Evolutionary conservation across 2,329 filamentous ascomycete species (phyloP).

Genomic region (Alternaria sp.): DNA sequence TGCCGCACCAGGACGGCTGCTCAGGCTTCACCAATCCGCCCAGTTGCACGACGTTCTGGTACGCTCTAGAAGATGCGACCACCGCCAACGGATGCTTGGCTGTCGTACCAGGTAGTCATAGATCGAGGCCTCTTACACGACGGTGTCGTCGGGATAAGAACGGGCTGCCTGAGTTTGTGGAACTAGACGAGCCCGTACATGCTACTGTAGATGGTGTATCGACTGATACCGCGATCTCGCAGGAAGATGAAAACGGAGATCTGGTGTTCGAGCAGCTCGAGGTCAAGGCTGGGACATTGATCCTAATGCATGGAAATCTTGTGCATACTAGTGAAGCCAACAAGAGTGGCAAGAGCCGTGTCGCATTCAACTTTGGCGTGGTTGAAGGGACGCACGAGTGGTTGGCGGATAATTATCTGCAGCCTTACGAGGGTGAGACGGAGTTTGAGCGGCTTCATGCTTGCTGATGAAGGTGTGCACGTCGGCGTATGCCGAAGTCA

Average conservation of each 20-base stretch:
- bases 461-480: neutral
- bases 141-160: neutral
- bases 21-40: neutral
- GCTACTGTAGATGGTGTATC: neutral
- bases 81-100: neutral
- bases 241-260: neutral
- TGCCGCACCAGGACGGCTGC: neutral
- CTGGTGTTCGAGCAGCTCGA: neutral
- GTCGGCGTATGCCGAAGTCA: no score
- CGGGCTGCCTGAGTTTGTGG: neutral
- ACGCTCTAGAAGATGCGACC: neutral
- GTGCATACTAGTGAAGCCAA: neutral
- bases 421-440: neutral
- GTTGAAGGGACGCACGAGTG: neutral
- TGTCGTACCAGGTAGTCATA: neutral
- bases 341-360: neutral
- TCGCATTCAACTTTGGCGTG: neutral
- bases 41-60: neutral
- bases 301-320: neutral
- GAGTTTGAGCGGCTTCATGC: neutral
- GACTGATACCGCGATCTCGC: fast-evolving
- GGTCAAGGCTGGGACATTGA: neutral
- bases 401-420: neutral
- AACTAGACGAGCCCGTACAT: fast-evolving
- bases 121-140: neutral